Percentiles rank a stretch among this genome's conserved stretches.
Evolutionary conservation across 2,329 filamentous ascomycete genomes (phyloP).

Genomic region (Moelleriella libera): DNA sequence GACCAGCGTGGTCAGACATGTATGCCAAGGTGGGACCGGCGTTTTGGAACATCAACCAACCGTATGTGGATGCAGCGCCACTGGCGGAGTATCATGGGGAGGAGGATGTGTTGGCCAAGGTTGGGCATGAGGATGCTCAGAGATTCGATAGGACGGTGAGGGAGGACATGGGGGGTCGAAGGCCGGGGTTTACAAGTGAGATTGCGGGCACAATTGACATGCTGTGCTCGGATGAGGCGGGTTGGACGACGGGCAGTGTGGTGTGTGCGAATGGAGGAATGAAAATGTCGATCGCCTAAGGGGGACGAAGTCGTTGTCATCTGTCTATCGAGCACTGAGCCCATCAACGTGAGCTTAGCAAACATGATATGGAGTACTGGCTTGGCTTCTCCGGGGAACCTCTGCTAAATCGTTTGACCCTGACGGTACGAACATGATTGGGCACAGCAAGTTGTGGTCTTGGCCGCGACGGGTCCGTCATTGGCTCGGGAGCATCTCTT

Average conservation of each 20-base stretch:
- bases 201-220: conserved; percentile 58
- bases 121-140: conserved; percentile 13
- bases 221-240: conserved; percentile 51
- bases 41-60: conserved; percentile 24
- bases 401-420: no score
- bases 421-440: no score
- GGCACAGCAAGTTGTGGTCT: no score
- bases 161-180: conserved; percentile 17
- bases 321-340: neutral
- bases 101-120: conserved; percentile 13
- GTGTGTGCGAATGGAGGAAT: conserved; percentile 54
- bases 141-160: conserved; percentile 18
- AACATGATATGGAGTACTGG: no score
- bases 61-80: conserved; percentile 21
- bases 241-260: conserved; percentile 57
- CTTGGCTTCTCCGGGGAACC: no score
- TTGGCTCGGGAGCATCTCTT: neutral
- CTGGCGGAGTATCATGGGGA: conserved; percentile 19
- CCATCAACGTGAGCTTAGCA: no score
- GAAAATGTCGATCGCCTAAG: conserved; percentile 22
- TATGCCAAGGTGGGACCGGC: conserved; percentile 23
- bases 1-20: conserved; percentile 39
- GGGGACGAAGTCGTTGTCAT: neutral
- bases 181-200: conserved; percentile 29
- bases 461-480: neutral